A percentile compares a stretch with the other conserved stretches of the same genome.
phyloP scores from a whole-genome alignment of 495 filamentous ascomycete genomes.

The Penicillium atrosanguineum region DNA sequence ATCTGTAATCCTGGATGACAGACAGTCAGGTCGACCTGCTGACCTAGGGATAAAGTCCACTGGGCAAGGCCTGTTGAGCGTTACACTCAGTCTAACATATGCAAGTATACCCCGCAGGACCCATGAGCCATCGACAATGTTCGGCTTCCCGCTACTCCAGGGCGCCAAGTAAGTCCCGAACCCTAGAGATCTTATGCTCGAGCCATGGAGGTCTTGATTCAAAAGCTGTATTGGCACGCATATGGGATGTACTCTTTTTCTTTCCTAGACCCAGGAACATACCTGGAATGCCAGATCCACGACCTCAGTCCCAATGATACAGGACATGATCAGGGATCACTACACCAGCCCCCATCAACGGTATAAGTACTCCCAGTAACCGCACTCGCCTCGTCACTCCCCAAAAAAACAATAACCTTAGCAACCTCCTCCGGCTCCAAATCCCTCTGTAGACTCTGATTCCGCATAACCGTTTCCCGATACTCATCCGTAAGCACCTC shows the following conservation, averaged over 20 bases:
- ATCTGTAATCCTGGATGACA: background rate
- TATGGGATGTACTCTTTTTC: too few species aligned
- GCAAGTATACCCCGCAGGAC: too few species aligned
- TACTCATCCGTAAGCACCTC: slow-evolving; percentile 45
- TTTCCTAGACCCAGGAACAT: too few species aligned
- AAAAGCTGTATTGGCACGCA: too few species aligned
- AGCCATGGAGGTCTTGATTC: too few species aligned
- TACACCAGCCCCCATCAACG: slow-evolving; percentile 34
- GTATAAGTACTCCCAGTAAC: slow-evolving; percentile 41
- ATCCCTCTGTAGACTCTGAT: slow-evolving; percentile 41
- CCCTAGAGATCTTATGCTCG: too few species aligned
- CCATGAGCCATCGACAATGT: too few species aligned
- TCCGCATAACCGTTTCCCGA: slow-evolving; percentile 31
- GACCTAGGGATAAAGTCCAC: background rate
- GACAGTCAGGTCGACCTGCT: background rate
- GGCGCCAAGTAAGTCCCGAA: too few species aligned
- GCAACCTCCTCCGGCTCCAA: slow-evolving; percentile 48
- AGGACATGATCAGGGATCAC: slow-evolving; percentile 11
- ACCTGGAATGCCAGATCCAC: too few species aligned
- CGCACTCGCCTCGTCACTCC: slow-evolving; percentile 49
- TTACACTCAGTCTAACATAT: too few species aligned
- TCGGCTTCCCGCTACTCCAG: too few species aligned
- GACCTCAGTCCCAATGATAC: background rate
- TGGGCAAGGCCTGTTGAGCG: too few species aligned
- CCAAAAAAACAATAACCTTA: slow-evolving; percentile 48